Evolutionary conservation across 495 filamentous ascomycete genomes (phyloP).

Genomic region (Aspergillus diversus): DNA sequence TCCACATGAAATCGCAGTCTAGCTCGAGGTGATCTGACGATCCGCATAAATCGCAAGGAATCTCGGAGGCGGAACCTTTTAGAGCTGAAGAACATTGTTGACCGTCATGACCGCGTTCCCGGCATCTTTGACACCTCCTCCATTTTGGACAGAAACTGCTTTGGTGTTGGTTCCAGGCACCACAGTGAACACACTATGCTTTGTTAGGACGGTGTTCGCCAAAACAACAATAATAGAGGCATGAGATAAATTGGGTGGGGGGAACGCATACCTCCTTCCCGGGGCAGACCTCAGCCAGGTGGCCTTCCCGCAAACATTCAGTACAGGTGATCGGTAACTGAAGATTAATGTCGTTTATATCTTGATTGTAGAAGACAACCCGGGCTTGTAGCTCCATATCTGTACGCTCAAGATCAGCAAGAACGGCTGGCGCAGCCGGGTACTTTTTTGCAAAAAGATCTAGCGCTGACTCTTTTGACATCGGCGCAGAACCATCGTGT

Average conservation of each 20-base stretch:
- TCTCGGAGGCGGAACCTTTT: constrained; percentile 40
- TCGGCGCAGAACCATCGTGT: constrained; percentile 6
- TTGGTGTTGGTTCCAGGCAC: constrained; percentile 43
- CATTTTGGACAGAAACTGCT: constrained; percentile 44
- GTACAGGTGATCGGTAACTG: constrained; percentile 62
- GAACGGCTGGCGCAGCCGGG: constrained; percentile 35
- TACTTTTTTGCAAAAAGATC: constrained; percentile 40
- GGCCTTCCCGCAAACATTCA: constrained; percentile 50
- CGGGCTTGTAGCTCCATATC: constrained; percentile 48
- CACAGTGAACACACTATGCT: constrained; percentile 45
- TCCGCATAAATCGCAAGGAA: constrained; percentile 52
- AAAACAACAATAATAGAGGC: background rate
- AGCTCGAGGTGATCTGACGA: constrained; percentile 44
- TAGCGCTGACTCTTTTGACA: constrained; percentile 45
- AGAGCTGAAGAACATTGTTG: constrained; percentile 42
- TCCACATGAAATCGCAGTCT: constrained; percentile 50
- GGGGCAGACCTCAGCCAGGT: constrained; percentile 49
- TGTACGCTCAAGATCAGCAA: constrained; percentile 47
- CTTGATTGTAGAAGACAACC: constrained; percentile 57
- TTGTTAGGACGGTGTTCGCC: constrained; percentile 6
- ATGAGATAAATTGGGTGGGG: background rate
- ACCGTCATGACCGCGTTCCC: constrained; percentile 48
- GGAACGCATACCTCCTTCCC: constrained; percentile 43
- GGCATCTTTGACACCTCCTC: constrained; percentile 49
- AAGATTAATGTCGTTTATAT: constrained; percentile 64